Evolutionary conservation across 108 stramenopile genomes (phyloP).

Genomic region (Cyclotella choctawhatcheeana): DNA sequence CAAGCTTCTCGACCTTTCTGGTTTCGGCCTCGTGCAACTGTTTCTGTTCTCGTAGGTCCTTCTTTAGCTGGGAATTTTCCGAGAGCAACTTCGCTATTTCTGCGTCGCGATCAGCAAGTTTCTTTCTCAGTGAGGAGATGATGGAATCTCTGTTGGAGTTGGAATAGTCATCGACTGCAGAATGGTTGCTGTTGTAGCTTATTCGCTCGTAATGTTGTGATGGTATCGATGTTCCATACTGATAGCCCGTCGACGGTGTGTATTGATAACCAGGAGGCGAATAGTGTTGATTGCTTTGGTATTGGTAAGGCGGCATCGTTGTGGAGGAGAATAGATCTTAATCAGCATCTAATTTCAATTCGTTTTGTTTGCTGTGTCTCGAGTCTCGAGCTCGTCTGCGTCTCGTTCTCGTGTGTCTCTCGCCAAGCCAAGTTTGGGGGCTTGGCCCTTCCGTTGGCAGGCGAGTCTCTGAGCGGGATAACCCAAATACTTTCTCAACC

Average conservation of each 20-base stretch:
- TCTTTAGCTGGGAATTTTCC: slow-evolving; percentile 27
- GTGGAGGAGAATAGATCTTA: not conserved
- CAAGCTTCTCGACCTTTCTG: slow-evolving; percentile 30
- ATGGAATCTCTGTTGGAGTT: slow-evolving; percentile 24
- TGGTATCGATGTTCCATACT: not conserved
- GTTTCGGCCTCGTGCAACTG: not conserved
- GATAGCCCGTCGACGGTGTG: not conserved
- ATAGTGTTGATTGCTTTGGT: not conserved
- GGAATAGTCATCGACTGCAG: too few relatives aligned
- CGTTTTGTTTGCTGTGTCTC: too few relatives aligned
- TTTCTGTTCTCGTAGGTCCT: slow-evolving; percentile 16
- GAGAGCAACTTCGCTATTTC: slow-evolving; percentile 24
- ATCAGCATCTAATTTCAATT: not conserved
- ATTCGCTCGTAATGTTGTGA: not conserved
- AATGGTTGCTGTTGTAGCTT: not conserved
- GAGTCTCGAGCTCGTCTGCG: too few relatives aligned
- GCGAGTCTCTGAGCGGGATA: too few relatives aligned
- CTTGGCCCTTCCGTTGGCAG: too few relatives aligned
- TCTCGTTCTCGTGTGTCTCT: too few relatives aligned
- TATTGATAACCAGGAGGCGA: not conserved
- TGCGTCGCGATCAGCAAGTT: slow-evolving; percentile 30
- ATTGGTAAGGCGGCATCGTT: slow-evolving; percentile 8
- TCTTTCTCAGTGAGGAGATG: slow-evolving; percentile 28
- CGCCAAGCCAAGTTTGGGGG: too few relatives aligned
- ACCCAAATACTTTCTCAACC: too few relatives aligned